Evolutionary conservation across 164 flowering plant genomes (phyloP), one percentile per base, ranked within the genome.

Genomic region (Berberis thunbergii): DNA sequence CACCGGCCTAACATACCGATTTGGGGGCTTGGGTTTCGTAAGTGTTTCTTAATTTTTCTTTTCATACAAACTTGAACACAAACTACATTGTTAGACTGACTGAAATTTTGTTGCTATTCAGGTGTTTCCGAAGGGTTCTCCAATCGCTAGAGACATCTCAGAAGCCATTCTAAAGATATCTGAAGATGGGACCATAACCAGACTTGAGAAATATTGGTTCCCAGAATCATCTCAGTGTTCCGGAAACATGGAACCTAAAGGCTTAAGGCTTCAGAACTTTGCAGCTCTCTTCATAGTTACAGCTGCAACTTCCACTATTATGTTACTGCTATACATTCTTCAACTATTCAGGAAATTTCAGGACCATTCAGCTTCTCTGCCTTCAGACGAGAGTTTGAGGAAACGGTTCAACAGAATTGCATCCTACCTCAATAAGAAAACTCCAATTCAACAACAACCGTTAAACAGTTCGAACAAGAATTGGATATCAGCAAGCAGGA

Each of bases 21-120:
- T 59, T 54, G 78, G 75, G 46, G 83, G 79, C 26, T 67, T 75
- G 7, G 76, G 78, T 44, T 73, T 76, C 50, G 76, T 76, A 63
- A 70, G 76, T 69, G 7, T 7, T 48, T 2, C 50, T 48, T 11
- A 26, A 26, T 26, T 26, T 26, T 26, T 26, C 26, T 26, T 26
- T 26, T 26, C 26, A 26, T 26, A 26, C 26, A 26, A 26, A 26
- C 26, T 26, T 26, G 26, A 26, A 26, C 26, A 26, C 26, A 26
- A 26, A 26, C 26, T 26, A 26, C 26, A 26, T 26, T 26, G 26
- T 26, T 26, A 26, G 26, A 26, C 26, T 26, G 26, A 26, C 26
- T 26, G 26, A 26, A 26, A 26, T 26, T 26, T 26, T 26, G 26
- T 26, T 26, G 26, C 26, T 26, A 26, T 67, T 60, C 67, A 74